Percentiles rank a stretch among this genome's conserved stretches.
Conservation (phyloP, 2,329 filamentous ascomycete species). For the Xylaria sp. region DNA sequence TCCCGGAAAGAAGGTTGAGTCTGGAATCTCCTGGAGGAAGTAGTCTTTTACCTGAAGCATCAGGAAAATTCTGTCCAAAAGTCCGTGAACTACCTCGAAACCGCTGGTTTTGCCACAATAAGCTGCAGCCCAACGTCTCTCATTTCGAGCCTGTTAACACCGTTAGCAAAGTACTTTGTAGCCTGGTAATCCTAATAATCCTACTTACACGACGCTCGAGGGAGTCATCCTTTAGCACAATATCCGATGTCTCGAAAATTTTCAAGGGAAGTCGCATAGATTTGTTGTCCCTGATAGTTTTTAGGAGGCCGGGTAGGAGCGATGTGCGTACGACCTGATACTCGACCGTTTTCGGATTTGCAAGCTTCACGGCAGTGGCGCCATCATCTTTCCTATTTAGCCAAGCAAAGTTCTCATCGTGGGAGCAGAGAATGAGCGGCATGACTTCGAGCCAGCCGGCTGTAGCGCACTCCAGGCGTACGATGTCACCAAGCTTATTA, state of each 20-base stretch:
- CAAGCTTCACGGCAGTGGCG: conserved; percentile 74
- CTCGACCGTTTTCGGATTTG: conserved; percentile 81
- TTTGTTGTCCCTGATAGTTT: conserved; percentile 83
- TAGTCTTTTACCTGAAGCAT: conserved; percentile 89
- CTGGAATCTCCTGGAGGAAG: conserved; percentile 93
- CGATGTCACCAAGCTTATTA: conserved; percentile 94
- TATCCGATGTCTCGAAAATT: conserved; percentile 82
- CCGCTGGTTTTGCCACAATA: conserved; percentile 95
- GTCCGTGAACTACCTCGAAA: conserved; percentile 94
- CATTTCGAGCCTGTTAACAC: conserved; percentile 79
- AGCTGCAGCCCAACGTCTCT: conserved; percentile 94
- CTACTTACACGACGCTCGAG: conserved; percentile 68
- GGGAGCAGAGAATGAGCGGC: conserved; percentile 94
- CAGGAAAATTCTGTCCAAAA: conserved; percentile 88
- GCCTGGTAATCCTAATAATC: neutral
- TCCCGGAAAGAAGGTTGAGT: conserved; percentile 90
- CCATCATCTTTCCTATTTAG: conserved; percentile 82
- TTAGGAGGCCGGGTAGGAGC: conserved; percentile 77
- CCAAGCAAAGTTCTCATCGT: conserved; percentile 98
- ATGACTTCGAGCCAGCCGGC: conserved; percentile 96
- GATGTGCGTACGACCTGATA: conserved; percentile 84
- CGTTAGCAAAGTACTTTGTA: conserved; percentile 3
- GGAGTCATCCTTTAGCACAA: conserved; percentile 85
- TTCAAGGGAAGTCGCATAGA: conserved; percentile 79
- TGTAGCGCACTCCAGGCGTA: conserved; percentile 89